Percentiles rank a stretch among this genome's conserved stretches.
Evolutionary conservation across 148 eudicot species (phyloP).

Genomic region (Selenicereus undatus): DNA sequence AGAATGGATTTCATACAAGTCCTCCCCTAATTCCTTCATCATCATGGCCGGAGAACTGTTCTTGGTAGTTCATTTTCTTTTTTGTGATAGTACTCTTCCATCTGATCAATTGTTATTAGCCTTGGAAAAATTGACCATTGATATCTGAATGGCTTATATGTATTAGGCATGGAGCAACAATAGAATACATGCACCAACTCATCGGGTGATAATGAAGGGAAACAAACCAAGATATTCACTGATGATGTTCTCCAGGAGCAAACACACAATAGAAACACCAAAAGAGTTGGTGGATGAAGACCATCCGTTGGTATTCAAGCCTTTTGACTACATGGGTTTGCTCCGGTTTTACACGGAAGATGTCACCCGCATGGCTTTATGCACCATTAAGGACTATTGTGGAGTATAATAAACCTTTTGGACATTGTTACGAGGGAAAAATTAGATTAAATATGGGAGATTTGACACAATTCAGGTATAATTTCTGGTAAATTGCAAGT

Average conservation of each 20-base stretch:
- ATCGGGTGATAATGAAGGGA: constrained; percentile 51
- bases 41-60: constrained; percentile 57
- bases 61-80: constrained; percentile 24
- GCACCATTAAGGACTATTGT: constrained; percentile 39
- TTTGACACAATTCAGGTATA: too few relatives aligned
- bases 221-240: constrained; percentile 48
- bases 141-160: not conserved
- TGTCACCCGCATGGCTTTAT: constrained; percentile 25
- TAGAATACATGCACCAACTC: constrained; percentile 50
- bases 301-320: constrained; percentile 44
- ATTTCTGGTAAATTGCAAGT: too few relatives aligned
- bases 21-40: constrained; percentile 36
- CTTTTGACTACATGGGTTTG: constrained; percentile 42
- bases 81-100: too few relatives aligned
- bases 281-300: constrained; percentile 49
- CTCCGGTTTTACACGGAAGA: constrained; percentile 40
- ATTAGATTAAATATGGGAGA: too few relatives aligned
- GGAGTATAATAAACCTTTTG: constrained; percentile 7
- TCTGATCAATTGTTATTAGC: not conserved
- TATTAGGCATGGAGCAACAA: constrained; percentile 75
- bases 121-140: not conserved
- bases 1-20: constrained; percentile 40
- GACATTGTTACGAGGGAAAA: constrained; percentile 15
- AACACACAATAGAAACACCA: constrained; percentile 37
- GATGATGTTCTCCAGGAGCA: constrained; percentile 38